phyloP scores from a whole-genome alignment of 2,329 filamentous ascomycete species.

The Triangularia setosa region DNA sequence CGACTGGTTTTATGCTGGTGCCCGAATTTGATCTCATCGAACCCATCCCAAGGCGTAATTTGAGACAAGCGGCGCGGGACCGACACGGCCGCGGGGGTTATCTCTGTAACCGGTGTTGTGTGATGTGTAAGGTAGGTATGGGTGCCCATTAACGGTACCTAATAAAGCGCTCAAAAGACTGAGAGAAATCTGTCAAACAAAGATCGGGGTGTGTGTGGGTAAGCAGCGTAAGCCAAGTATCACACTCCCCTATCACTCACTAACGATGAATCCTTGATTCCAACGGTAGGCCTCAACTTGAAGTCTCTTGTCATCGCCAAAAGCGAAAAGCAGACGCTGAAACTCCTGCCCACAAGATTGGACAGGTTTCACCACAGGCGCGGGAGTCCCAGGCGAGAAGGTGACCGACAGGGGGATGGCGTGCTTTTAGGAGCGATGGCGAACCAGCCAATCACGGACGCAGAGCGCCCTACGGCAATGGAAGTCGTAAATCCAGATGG shows the following conservation, averaged over 20 bases:
- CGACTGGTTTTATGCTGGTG: neutral
- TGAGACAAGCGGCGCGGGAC: slow-evolving; percentile 10
- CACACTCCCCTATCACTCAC: neutral
- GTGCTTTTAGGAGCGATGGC: slow-evolving; percentile 21
- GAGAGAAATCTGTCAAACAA: neutral
- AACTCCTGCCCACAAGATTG: neutral
- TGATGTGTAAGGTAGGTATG: neutral
- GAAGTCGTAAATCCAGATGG: neutral
- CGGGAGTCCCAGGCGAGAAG: neutral
- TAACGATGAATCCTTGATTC: neutral
- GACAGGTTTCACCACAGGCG: neutral
- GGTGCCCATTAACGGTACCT: neutral
- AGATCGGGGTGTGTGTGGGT: neutral
- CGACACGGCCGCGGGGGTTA: slow-evolving; percentile 9
- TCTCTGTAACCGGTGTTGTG: slow-evolving; percentile 4
- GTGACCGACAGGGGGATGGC: slow-evolving; percentile 12
- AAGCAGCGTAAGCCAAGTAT: neutral
- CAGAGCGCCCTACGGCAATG: neutral
- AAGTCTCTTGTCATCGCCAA: neutral
- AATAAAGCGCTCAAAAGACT: neutral
- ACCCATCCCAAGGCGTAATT: slow-evolving; percentile 17
- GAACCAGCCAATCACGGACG: slow-evolving; percentile 11
- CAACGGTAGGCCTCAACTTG: neutral
- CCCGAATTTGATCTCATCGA: slow-evolving; percentile 9
- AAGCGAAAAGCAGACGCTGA: slow-evolving; percentile 5